These are phyloP conservation scores for Diaporthe vexans DNA, from an alignment of 2,329 filamentous ascomycete genomes.

Conservation along the genomic window DNA sequence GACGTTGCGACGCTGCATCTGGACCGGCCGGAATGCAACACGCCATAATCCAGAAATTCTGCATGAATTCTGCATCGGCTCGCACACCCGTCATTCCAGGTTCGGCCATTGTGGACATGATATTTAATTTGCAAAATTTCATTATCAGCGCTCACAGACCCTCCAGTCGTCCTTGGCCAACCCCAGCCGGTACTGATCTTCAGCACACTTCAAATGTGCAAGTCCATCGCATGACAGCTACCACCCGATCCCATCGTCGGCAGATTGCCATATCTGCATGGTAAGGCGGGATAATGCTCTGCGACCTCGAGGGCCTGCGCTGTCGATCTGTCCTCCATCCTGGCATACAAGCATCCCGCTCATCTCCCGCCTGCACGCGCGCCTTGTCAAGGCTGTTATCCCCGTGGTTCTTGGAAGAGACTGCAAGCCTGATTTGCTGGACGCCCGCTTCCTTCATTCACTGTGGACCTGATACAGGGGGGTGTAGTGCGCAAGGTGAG, in stretches of 20 bases:
- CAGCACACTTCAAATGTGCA: background rate
- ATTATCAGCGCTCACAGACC: background rate
- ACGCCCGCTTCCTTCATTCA: background rate
- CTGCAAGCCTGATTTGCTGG: constrained; percentile 25
- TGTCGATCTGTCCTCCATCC: constrained; percentile 23
- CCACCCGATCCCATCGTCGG: constrained; percentile 1
- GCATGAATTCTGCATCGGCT: constrained; percentile 9
- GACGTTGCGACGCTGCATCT: constrained; percentile 18
- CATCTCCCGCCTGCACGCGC: constrained; percentile 17
- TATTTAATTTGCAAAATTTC: background rate
- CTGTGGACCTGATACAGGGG: background rate
- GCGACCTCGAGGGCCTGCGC: constrained; percentile 11
- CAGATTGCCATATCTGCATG: constrained; percentile 8
- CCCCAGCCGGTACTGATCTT: background rate
- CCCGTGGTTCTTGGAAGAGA: constrained; percentile 12
- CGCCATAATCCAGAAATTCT: constrained; percentile 22
- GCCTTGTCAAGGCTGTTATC: background rate
- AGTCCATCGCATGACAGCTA: background rate
- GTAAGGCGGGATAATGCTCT: background rate
- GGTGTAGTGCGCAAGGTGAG: background rate
- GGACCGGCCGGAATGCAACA: constrained; percentile 12
- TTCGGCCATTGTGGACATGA: background rate
- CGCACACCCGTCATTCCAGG: background rate
- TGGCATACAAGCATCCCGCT: constrained; percentile 15
- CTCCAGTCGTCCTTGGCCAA: background rate